phyloP scores from a whole-genome alignment of 2,329 filamentous ascomycete species.

The Teratosphaeria pseudoeucalypti region DNA sequence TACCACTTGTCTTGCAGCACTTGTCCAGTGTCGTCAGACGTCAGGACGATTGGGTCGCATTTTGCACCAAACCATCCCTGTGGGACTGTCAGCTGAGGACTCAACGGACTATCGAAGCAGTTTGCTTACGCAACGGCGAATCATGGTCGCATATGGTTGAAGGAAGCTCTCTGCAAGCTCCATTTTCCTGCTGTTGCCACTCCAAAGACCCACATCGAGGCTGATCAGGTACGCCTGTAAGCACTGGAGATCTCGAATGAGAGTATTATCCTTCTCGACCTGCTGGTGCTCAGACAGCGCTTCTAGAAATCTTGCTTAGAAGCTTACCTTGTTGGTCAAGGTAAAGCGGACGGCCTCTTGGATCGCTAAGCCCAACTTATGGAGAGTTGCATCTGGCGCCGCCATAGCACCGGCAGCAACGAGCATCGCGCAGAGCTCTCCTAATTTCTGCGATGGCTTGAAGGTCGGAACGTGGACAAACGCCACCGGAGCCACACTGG shows the following conservation, averaged over 20 bases:
- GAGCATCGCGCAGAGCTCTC: background rate
- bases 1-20: background rate
- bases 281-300: background rate
- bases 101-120: background rate
- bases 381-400: background rate
- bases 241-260: background rate
- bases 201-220: background rate
- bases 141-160: background rate
- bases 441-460: background rate
- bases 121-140: background rate
- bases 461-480: background rate
- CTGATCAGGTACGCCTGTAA: background rate
- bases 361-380: conserved; percentile 45
- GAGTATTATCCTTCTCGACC: background rate
- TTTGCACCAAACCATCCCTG: background rate
- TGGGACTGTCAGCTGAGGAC: background rate
- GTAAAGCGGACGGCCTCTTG: conserved; percentile 33
- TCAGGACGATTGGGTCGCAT: background rate
- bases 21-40: background rate
- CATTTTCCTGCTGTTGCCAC: background rate
- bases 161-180: background rate
- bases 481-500: background rate
- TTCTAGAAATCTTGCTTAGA: background rate
- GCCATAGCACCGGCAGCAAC: background rate
- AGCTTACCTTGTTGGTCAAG: background rate